Base-by-base conservation (phyloP, 169 alveolate genomes). In the Cytauxzoon felis region DNA sequence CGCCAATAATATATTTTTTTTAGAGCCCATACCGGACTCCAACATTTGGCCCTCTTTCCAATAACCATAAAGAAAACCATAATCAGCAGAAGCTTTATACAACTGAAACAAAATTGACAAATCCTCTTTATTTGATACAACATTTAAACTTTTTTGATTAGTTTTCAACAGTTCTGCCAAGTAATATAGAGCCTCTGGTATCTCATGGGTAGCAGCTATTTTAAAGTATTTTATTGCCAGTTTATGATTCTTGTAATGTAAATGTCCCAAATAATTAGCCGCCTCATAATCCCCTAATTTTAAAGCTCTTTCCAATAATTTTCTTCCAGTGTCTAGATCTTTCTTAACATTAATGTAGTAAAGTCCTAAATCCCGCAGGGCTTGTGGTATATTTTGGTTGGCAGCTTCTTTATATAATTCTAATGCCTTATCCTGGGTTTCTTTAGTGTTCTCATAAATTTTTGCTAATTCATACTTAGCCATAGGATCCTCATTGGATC, bases 101-200 rank as follows among this genome's bases (percentile, higher is more conserved):
- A 76, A 41, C 21, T 43, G 34, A 18, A 38, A 50, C 1, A 66
- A 68, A 34, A 32, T 33, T 13, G 11, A 19, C 26, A 56, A 16
- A 11, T 43, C 19, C 26, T 45, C 2, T 7, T 27, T 2, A 0
- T 3, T 5, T 7, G 49, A 61, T 23, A 30, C 3, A 27, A 49
- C 50, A n/a, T n/a, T n/a, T 18, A 13, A 13, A 30, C 38, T 19
- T 16, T 62, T 56, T 1, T 43, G 60, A 29, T 34, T 3, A 23
- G 23, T 13, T 16, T 58, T 27, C 27, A 65, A 27, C 21, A 68
- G 42, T 45, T 76, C 86, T 8, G 76, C 86, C 61, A 76, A 18
- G 42, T 66, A 66, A 38, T 57, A 76, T 61, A 76, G 6, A 3
- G 86, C 69, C 29, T 76, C 86, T 0, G 86, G 80, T n/a, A 62